Evolutionary conservation across 1,284 basidiomycete genomes (phyloP), one percentile per base, ranked within the genome.

Genomic region (Pascua guehoae): DNA sequence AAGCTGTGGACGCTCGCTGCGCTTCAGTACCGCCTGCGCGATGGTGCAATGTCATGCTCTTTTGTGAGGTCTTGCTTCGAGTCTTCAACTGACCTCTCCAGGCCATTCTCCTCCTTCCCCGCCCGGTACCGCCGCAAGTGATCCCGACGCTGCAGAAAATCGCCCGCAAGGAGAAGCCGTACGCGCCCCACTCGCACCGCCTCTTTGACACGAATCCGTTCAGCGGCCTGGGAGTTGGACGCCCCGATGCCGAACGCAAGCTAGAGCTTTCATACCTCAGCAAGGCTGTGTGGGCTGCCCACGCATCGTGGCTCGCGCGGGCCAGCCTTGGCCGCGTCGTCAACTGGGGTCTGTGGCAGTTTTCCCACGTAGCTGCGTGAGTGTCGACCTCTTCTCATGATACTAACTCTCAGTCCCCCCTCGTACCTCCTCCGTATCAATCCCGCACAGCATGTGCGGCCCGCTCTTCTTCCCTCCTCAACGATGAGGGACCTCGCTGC

Each of bases 1-100:
- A 57, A 47, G 40, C 49, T 57, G 17, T 62, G 61, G 61, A 62
- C 61, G 9, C 48, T 62, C 9, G 49, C 57, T 0, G 61, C 61
- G 0, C 51, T 59, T 17, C 49, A 57, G 14, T 62, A 59, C 50
- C 54, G 61, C 12, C 51, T 62, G 8, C 61, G 61, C n/a, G 61
- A 62, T n/a, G 61, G 61, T 1, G 38, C 61, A 8, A 54, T 59
- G 52, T 39, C 52, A 18, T 49, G 50, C 12, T 59, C 57, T 3
- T 57, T 59, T 36, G 61, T 62, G 18, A 37, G 60, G 38, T 8
- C 4, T 1, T 1, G 3, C 18, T 9, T 11, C 12, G 24, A 2
- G 15, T 3, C 1, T 7, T 2, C 11, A 15, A 8, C 56, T 49
- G 5, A 55, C 43, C 24, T 32, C 24, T 1, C 16, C 44, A 61